Evolutionary conservation across 495 filamentous ascomycete genomes (phyloP).

Genomic region (Delitschia confertaspora): DNA sequence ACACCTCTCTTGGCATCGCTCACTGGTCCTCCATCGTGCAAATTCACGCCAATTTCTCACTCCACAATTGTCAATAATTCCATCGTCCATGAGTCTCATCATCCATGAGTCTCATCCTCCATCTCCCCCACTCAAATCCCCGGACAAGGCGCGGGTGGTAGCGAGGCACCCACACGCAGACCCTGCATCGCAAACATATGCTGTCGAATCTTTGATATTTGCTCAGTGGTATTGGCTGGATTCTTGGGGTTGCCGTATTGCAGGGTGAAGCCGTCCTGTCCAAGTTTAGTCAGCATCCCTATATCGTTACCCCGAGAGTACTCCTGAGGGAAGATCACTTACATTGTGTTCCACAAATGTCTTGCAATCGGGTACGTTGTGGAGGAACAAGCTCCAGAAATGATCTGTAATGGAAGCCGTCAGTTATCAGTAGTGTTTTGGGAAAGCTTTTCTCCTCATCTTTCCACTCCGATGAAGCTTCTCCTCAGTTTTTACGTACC

Average conservation of each 20-base stretch:
- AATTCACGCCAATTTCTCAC: no score
- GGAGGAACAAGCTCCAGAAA: conserved; percentile 39
- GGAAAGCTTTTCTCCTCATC: neutral
- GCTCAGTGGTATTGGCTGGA: conserved; percentile 35
- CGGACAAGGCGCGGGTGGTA: conserved; percentile 24
- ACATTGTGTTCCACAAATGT: conserved; percentile 31
- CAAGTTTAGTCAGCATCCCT: conserved; percentile 36
- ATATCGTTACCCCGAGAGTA: conserved; percentile 24
- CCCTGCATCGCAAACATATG: conserved; percentile 41
- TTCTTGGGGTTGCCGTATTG: conserved; percentile 43
- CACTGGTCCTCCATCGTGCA: no score
- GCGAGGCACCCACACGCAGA: conserved; percentile 4
- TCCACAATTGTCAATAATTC: no score
- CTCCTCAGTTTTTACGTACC: conserved; percentile 33
- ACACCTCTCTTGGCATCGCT: no score
- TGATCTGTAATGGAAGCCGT: conserved; percentile 8
- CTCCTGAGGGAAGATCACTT: conserved; percentile 1
- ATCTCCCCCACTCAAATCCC: conserved; percentile 4
- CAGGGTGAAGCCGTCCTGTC: conserved; percentile 39
- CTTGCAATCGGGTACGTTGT: conserved; percentile 43
- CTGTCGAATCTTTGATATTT: conserved; percentile 40
- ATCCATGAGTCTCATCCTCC: no score
- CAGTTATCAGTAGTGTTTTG: conserved; percentile 1
- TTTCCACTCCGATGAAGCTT: neutral
- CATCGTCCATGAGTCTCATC: no score